phyloP scores from a whole-genome alignment of 2,329 filamentous ascomycete species.

The Aulographum hederae region DNA sequence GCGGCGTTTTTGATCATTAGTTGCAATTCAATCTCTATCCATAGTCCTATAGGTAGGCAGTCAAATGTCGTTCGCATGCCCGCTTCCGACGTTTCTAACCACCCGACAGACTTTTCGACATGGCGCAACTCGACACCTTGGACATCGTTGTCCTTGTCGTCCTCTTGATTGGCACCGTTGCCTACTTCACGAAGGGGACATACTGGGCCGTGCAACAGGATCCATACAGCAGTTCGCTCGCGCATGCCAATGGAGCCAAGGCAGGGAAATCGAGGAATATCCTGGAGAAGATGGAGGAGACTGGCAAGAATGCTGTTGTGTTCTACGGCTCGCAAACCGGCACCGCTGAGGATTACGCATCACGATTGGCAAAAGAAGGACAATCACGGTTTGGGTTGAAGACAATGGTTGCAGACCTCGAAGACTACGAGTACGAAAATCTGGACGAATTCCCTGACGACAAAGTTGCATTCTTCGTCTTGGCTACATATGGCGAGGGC shows the following conservation, averaged over 20 bases:
- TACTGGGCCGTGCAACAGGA: constrained; percentile 83
- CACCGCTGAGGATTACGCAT: constrained; percentile 96
- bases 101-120: constrained; percentile 28
- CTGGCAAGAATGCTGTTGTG: constrained; percentile 89
- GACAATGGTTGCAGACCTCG: constrained; percentile 94
- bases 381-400: constrained; percentile 90
- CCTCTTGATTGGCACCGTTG: constrained; percentile 70
- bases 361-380: constrained; percentile 88
- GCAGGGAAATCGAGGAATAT: constrained; percentile 80
- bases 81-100: no score
- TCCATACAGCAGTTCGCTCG: constrained; percentile 63
- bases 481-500: constrained; percentile 95
- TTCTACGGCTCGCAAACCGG: constrained; percentile 98
- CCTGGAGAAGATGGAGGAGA: constrained; percentile 88
- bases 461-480: constrained; percentile 84
- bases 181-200: constrained; percentile 95
- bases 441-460: constrained; percentile 76
- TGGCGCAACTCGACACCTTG: constrained; percentile 93
- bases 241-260: constrained; percentile 49
- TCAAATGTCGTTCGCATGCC: no score
- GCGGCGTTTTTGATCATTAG: no score
- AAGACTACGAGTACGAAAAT: constrained; percentile 95
- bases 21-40: no score
- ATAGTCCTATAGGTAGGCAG: no score
- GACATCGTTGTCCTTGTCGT: constrained; percentile 80